Evolutionary conservation across 1,284 basidiomycete species (phyloP).

Genomic region (Cryptococcus jaspeensis): DNA sequence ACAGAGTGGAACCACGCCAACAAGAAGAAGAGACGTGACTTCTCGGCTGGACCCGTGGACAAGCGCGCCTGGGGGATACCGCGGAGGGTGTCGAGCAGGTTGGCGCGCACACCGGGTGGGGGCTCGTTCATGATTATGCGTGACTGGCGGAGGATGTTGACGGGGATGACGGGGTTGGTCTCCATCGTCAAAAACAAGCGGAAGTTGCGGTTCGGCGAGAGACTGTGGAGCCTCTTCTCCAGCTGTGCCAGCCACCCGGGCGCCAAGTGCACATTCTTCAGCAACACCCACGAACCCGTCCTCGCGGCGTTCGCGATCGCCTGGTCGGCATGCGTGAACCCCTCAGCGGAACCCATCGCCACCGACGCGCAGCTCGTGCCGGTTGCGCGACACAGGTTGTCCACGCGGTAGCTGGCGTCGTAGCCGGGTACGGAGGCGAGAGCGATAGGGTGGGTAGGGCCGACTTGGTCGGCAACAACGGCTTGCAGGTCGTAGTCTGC

Average conservation of each 20-base stretch:
- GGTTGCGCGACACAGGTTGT: conserved; percentile 76
- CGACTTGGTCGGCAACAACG: conserved; percentile 76
- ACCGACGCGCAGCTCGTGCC: conserved; percentile 76
- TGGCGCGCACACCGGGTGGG: conserved; percentile 91
- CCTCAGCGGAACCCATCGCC: conserved; percentile 98
- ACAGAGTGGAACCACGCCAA: conserved; percentile 99
- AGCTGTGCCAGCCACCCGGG: conserved; percentile 90
- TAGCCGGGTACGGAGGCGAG: conserved; percentile 93
- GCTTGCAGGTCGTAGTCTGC: conserved; percentile 61
- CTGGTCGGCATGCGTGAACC: conserved; percentile 89
- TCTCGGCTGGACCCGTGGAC: conserved; percentile 79
- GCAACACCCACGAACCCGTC: conserved; percentile 87
- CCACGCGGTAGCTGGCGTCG: conserved; percentile 92
- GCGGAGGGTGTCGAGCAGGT: conserved; percentile 84
- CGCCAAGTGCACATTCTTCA: conserved; percentile 94
- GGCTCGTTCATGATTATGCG: conserved; percentile 97
- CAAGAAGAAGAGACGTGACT: conserved; percentile 84
- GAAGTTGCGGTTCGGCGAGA: conserved; percentile 85
- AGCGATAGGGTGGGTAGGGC: conserved; percentile 77
- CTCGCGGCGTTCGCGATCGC: conserved; percentile 86
- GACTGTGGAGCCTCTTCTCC: conserved; percentile 92
- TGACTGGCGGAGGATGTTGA: conserved; percentile 92
- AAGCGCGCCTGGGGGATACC: conserved; percentile 64
- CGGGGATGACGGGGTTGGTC: conserved; percentile 77
- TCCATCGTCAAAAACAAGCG: conserved; percentile 96